Conservation (phyloP, 306 rosid species). For the Cucumis hystrix region DNA sequence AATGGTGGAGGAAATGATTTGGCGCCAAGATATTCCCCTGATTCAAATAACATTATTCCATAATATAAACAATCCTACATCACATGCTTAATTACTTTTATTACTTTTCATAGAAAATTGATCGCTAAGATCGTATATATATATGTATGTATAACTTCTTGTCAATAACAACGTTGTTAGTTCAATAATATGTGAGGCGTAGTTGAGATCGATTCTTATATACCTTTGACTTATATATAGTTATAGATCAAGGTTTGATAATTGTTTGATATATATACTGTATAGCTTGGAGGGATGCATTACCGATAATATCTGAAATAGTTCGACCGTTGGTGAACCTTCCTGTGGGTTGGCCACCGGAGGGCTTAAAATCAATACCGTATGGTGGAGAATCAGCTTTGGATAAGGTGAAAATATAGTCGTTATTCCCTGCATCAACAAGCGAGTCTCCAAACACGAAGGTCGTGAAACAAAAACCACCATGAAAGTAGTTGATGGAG, state of each 20-base stretch:
- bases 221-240: too few relatives aligned
- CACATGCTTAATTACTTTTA: too few relatives aligned
- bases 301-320: constrained; percentile 33
- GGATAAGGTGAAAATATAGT: constrained; percentile 42
- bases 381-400: constrained; percentile 38
- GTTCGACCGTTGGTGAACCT: constrained; percentile 45
- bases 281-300: not conserved
- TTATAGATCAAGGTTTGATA: too few relatives aligned
- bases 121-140: too few relatives aligned
- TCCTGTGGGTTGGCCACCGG: constrained; percentile 36
- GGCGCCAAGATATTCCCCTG: constrained; percentile 38
- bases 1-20: constrained; percentile 46
- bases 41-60: not conserved
- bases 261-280: too few relatives aligned
- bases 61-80: too few relatives aligned
- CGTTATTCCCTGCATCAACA: constrained; percentile 41
- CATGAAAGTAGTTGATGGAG: not conserved
- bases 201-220: too few relatives aligned
- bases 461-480: constrained; percentile 14
- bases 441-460: constrained; percentile 49
- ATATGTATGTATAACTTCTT: too few relatives aligned
- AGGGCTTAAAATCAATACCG: constrained; percentile 40
- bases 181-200: too few relatives aligned
- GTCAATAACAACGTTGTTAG: too few relatives aligned
- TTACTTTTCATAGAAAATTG: too few relatives aligned